phyloP scores from a whole-genome alignment of 768 basidiomycete species.

The Cubamyces sp. region DNA sequence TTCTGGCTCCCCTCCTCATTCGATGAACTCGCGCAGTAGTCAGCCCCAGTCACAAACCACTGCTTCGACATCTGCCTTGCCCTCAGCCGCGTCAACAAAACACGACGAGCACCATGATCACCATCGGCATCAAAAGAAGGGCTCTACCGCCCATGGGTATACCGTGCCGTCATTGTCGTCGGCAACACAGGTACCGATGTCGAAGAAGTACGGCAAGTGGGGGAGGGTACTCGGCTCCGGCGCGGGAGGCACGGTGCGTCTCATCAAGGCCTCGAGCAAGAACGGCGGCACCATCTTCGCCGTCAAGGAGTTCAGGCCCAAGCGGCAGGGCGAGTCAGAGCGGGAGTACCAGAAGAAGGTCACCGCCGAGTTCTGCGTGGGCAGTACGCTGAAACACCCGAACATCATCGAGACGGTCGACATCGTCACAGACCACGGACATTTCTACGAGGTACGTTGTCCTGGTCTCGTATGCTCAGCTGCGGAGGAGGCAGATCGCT shows the following conservation, averaged over 20 bases:
- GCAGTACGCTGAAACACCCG: constrained; percentile 88
- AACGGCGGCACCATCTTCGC: constrained; percentile 86
- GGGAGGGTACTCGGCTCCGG: constrained; percentile 93
- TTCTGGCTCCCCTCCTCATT: constrained; percentile 33
- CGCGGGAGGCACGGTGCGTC: constrained; percentile 96
- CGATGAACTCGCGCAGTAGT: constrained; percentile 26
- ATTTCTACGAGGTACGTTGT: constrained; percentile 90
- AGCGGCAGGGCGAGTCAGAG: constrained; percentile 84
- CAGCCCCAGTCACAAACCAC: constrained; percentile 14
- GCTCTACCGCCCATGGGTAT: constrained; percentile 32
- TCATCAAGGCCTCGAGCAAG: constrained; percentile 88
- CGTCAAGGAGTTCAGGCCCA: constrained; percentile 96
- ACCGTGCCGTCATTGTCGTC: constrained; percentile 69
- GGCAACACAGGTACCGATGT: constrained; percentile 86
- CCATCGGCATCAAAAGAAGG: constrained; percentile 17
- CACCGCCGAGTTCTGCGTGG: constrained; percentile 98
- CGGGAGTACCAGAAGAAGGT: constrained; percentile 99
- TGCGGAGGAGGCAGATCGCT: constrained; percentile 6
- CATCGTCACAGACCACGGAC: constrained; percentile 96
- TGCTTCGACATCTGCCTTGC: constrained; percentile 9
- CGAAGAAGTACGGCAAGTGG: constrained; percentile 99
- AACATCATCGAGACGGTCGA: constrained; percentile 99
- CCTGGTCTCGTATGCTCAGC: background rate
- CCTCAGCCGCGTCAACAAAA: constrained; percentile 23
- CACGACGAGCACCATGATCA: constrained; percentile 14